Percentiles rank a stretch among this genome's conserved stretches.
Conservation (phyloP, 129 eudicot genomes). For the Scalesia atractyloides region DNA sequence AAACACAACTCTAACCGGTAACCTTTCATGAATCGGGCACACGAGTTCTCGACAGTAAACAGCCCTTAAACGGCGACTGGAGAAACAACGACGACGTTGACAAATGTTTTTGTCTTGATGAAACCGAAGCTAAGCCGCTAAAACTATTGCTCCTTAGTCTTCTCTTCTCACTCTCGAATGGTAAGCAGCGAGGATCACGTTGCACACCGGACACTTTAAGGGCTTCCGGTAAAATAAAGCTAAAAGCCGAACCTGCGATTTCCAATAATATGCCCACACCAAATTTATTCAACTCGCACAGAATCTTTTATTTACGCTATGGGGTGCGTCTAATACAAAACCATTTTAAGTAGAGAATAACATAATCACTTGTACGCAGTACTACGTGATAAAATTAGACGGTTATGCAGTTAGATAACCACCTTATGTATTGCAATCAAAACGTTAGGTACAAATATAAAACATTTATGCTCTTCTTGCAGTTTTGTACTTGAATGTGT, state of each 20-base stretch:
- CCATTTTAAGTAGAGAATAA: too few relatives aligned
- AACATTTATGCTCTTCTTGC: too few relatives aligned
- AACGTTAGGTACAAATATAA: too few relatives aligned
- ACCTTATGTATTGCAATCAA: too few relatives aligned
- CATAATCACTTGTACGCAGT: too few relatives aligned
- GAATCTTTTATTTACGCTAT: too few relatives aligned
- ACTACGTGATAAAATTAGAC: too few relatives aligned
- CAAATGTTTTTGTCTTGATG: constrained; percentile 65
- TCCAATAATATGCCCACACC: background rate
- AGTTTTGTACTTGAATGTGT: too few relatives aligned
- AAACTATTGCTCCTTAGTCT: constrained; percentile 58
- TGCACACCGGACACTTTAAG: constrained; percentile 59
- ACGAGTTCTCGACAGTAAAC: constrained; percentile 49
- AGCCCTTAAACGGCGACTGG: constrained; percentile 72
- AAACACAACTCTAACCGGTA: constrained; percentile 18
- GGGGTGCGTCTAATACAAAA: too few relatives aligned
- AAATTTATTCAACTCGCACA: too few relatives aligned
- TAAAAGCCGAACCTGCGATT: constrained; percentile 63
- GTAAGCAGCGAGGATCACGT: constrained; percentile 34
- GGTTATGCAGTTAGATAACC: too few relatives aligned
- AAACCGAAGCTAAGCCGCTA: constrained; percentile 69
- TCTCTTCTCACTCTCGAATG: constrained; percentile 52
- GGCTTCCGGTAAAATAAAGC: constrained; percentile 71
- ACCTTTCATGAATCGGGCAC: constrained; percentile 31
- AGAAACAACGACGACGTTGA: constrained; percentile 67